Base-by-base conservation (phyloP, 345 rosid species). In the Angophora floribunda region DNA sequence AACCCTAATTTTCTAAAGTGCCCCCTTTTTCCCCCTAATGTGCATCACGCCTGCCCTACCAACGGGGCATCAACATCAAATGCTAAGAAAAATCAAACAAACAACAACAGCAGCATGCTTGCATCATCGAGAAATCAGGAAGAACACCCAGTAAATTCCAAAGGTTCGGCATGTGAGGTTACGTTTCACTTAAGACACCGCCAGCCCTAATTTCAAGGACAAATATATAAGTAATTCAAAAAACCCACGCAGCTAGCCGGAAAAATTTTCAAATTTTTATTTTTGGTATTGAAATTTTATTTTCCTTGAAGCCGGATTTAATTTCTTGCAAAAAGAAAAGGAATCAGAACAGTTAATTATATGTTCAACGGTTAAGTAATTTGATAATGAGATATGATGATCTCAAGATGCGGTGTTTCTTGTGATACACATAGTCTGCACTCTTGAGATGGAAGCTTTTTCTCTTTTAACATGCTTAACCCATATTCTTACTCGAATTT, bases 181-280 rank as follows among this genome's bases (percentile, higher is more conserved):
- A 21, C 49, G 49, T 75, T 41, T 41, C 49, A 1, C 82, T 75
- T 19, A 19, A 36, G 82, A 41, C 82, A 9, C 49, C 13, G 10
- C 26, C 82, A n/a, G n/a, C 80, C 44, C 82, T 26, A 5, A 75
- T 44, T 75, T 75, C 82, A 49, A 75, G 28, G 82, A 75, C 41
- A 75, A 22, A 75, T 10, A 9, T 36, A 10, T 21, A 41, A 19
- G 49, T 75, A 9, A 19, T 19, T 41, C 49, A 6, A 75, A 32
- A 17, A 41, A 41, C 84, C 41, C 49, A 19, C 10, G 49, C 49
- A 9, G 84, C 49, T 41, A 6, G 84, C 84, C 41, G 49, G 49
- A 9, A 41, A 36, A 0, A 0, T 11, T 11, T 19, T 70, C 5
- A 0, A 19, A 1, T 36, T 41, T 41, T 17, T 17, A 70, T 36